Evolutionary conservation across 1,139 yeast species (phyloP).

Genomic region (Diutina neorugosa): DNA sequence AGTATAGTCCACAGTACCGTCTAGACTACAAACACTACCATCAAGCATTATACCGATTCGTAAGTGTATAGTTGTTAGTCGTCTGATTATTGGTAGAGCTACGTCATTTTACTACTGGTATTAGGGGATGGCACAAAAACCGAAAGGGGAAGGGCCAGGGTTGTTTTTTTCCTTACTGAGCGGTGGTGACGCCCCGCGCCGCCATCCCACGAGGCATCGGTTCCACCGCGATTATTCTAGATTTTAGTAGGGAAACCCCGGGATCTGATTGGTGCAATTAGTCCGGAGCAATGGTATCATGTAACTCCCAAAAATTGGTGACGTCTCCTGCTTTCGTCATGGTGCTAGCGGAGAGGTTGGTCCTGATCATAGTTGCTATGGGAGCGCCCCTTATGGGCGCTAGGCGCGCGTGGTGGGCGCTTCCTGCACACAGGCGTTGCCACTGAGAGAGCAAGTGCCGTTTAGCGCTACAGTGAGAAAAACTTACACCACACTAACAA

Average conservation of each 20-base stretch:
- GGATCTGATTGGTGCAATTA: too few species aligned
- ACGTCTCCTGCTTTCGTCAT: background rate
- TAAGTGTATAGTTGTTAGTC: too few species aligned
- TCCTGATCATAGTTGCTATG: background rate
- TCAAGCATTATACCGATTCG: too few species aligned
- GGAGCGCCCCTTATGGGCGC: background rate
- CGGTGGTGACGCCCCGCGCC: background rate
- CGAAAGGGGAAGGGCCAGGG: background rate
- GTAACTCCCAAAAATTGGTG: too few species aligned
- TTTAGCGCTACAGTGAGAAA: background rate
- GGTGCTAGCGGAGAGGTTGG: background rate
- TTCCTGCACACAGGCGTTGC: background rate
- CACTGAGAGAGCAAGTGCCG: background rate
- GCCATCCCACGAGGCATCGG: background rate
- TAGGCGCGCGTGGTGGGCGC: too few species aligned
- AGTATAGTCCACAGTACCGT: too few species aligned
- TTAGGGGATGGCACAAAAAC: background rate
- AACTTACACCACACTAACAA: constrained; percentile 1
- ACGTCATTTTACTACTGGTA: too few species aligned
- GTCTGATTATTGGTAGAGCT: too few species aligned
- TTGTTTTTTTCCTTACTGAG: background rate
- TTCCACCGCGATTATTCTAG: too few species aligned
- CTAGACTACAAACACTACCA: too few species aligned
- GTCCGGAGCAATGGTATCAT: too few species aligned
- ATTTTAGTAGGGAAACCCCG: too few species aligned